Evolutionary conservation across 208 protist genomes (phyloP), one percentile per base, ranked within the genome.

Genomic region (Endotrypanum monterogeii): DNA sequence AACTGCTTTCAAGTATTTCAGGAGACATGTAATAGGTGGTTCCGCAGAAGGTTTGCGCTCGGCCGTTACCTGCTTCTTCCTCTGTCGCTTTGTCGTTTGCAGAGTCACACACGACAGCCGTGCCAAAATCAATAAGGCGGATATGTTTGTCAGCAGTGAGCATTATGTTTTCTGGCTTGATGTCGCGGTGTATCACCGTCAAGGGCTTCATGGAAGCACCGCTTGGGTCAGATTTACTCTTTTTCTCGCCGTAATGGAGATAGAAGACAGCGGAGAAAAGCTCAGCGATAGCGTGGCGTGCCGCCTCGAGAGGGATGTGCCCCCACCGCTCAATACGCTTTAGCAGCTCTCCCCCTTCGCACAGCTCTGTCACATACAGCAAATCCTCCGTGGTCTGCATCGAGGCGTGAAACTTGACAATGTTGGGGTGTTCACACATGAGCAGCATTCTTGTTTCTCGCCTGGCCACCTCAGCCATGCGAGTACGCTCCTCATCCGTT

Each of bases 161-260:
- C 83, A 99, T 93, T 46, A 99, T 92, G 78, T 99, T 99, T 77
- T 99, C 97, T 14, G 97, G 97, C 79, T 99, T 99, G 54, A 99
- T 90, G 78, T 99, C 98, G 57, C 97, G 82, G 78, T 99, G 98
- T 41, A 99, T 82, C 65, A 99, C 94, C 28, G 89, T 88, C 37
- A 88, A 60, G 12, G 83, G 70, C 60, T 87, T 89, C 65, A 65
- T 35, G 0, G 9, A 60, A 3, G 51, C 56, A 48, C 63, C 79
- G 12, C 51, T 66, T 25, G 79, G 70, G 5, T 50, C 60, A 25
- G 73, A 48, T 56, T 46, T 70, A 37, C 57, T 74, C n/a, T 77
- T 79, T 73, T 95, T 97, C 28, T 90, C 82, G 39, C 91, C 90
- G 76, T 90, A 69, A 84, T 99, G 98, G 18, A 99, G 83, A 75